Percentiles rank a stretch among this genome's conserved stretches.
These are phyloP conservation scores for Bremia lactucae DNA, from an alignment of 352 stramenopile species.

Conservation along the genomic window DNA sequence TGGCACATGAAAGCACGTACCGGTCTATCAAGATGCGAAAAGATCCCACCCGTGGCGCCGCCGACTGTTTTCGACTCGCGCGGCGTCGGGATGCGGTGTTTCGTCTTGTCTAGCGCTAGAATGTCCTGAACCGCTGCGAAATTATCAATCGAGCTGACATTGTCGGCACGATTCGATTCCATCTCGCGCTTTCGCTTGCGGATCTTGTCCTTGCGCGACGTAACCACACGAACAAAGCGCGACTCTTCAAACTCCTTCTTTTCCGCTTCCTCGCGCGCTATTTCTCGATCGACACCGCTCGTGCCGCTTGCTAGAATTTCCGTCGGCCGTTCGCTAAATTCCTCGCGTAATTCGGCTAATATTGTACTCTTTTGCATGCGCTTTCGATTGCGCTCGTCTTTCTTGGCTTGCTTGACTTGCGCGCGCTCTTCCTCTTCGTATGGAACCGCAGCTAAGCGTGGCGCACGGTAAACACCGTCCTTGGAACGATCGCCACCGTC, in stretches of 20 bases:
- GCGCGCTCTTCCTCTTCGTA: constrained; percentile 81
- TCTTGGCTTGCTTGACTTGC: constrained; percentile 71
- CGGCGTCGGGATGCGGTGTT: constrained; percentile 49
- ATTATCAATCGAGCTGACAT: constrained; percentile 81
- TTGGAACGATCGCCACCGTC: constrained; percentile 25
- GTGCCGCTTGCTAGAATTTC: constrained; percentile 58
- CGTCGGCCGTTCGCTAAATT: constrained; percentile 72
- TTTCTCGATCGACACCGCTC: constrained; percentile 69
- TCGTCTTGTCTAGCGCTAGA: constrained; percentile 57
- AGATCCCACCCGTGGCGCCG: constrained; percentile 77
- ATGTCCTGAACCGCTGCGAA: constrained; percentile 77
- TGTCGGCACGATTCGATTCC: constrained; percentile 57
- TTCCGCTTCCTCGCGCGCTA: constrained; percentile 68
- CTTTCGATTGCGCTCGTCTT: constrained; percentile 68
- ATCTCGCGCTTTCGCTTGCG: constrained; percentile 77
- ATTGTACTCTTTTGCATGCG: constrained; percentile 79
- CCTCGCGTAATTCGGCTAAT: constrained; percentile 71
- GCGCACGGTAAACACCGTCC: constrained; percentile 67
- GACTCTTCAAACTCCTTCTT: constrained; percentile 82
- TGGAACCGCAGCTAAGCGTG: constrained; percentile 61
- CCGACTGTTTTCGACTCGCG: constrained; percentile 40
- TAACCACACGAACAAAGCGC: constrained; percentile 78
- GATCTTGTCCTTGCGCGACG: constrained; percentile 82
- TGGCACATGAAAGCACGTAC: constrained; percentile 14
- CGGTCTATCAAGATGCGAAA: constrained; percentile 60